Percentiles rank a stretch among this genome's conserved stretches.
Conservation (phyloP, 495 filamentous ascomycete genomes). For the Aspergillus funiculosus region DNA sequence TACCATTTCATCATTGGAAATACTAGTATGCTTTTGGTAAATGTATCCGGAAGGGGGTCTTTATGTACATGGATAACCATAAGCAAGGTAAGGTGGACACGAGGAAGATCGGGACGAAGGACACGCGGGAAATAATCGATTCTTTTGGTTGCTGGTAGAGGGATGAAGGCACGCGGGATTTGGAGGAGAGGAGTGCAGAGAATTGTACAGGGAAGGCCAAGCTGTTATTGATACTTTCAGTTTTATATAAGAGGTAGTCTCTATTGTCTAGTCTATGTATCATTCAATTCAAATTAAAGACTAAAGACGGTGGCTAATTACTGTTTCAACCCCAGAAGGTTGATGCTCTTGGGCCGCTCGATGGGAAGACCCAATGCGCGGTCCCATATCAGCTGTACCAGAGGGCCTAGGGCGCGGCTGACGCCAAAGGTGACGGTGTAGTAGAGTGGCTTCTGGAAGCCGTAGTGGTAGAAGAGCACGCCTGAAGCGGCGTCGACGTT, state of each 20-base stretch:
- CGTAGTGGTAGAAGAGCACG: constrained; percentile 94
- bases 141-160: constrained; percentile 52
- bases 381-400: constrained; percentile 96
- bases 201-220: constrained; percentile 47
- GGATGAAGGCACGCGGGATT: constrained; percentile 54
- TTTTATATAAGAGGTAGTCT: neutral
- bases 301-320: constrained; percentile 16
- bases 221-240: constrained; percentile 29
- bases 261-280: constrained; percentile 7
- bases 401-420: constrained; percentile 79
- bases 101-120: constrained; percentile 43
- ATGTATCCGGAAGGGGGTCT: too few relatives aligned
- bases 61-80: constrained; percentile 69
- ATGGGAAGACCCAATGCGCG: constrained; percentile 92
- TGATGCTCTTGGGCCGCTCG: constrained; percentile 95
- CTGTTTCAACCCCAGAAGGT: constrained; percentile 71
- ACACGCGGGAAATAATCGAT: constrained; percentile 36
- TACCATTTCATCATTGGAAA: too few relatives aligned
- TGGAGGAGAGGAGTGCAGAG: constrained; percentile 51
- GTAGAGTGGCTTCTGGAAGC: constrained; percentile 93
- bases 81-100: constrained; percentile 80
- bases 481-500: constrained; percentile 92
- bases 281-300: neutral
- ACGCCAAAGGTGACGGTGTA: constrained; percentile 98
- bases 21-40: too few relatives aligned